These are phyloP conservation scores for Solanum lignicaule DNA, from an alignment of 257 asterid species.

Conservation along the genomic window DNA sequence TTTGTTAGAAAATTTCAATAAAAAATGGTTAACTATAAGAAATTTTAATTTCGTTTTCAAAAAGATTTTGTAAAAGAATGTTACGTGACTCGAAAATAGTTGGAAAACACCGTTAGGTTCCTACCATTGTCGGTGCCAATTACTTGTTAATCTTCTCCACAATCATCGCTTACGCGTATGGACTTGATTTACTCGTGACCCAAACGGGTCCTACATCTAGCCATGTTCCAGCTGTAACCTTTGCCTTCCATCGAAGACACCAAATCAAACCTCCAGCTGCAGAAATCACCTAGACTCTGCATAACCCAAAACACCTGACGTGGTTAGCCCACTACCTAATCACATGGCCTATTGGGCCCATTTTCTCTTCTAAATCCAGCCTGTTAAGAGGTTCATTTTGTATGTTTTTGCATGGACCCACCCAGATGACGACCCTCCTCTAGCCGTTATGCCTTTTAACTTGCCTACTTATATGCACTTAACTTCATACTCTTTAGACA, in stretches of 20 bases:
- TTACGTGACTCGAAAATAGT: background rate
- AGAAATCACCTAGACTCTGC: background rate
- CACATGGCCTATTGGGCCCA: constrained; percentile 42
- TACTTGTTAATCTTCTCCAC: background rate
- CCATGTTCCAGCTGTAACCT: constrained; percentile 33
- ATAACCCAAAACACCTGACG: constrained; percentile 19
- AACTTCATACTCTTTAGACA: background rate
- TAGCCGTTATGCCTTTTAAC: background rate
- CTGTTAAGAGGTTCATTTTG: constrained; percentile 24
- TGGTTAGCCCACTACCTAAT: constrained; percentile 23
- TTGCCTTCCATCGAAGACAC: constrained; percentile 2
- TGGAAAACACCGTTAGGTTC: constrained; percentile 1
- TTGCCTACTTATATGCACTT: constrained; percentile 10
- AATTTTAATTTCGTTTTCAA: background rate
- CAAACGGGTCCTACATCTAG: constrained; percentile 1
- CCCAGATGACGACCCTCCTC: constrained; percentile 10
- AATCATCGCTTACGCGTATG: constrained; percentile 23
- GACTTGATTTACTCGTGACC: background rate
- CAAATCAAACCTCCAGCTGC: background rate
- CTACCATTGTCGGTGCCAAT: constrained; percentile 5
- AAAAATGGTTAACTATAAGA: background rate
- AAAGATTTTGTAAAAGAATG: background rate
- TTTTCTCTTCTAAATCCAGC: constrained; percentile 14
- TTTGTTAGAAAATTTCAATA: background rate
- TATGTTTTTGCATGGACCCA: constrained; percentile 21